A percentile compares a stretch with the other conserved stretches of the same genome.
Evolutionary conservation across 192 early-diverging fungal species (phyloP).

Genomic region (Backusella tuberculispora): DNA sequence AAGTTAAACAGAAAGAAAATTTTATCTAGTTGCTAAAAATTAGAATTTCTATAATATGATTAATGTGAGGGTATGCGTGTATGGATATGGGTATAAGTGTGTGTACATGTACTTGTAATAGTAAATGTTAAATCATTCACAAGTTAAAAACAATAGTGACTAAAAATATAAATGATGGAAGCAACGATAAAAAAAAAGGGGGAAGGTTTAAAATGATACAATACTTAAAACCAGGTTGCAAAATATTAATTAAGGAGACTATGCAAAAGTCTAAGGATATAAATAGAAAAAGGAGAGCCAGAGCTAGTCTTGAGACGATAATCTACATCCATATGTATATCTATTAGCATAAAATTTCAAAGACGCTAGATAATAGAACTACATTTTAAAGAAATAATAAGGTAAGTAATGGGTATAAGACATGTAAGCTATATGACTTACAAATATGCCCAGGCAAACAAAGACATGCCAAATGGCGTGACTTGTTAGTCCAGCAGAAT

Average conservation of each 20-base stretch:
- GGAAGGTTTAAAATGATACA: neutral
- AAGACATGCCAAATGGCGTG: conserved; percentile 68
- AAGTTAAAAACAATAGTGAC: too few species aligned
- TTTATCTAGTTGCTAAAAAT: neutral
- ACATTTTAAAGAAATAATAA: neutral
- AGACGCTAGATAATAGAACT: conserved; percentile 61
- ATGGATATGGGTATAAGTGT: neutral
- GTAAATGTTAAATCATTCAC: neutral
- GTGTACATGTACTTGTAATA: neutral
- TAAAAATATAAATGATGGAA: neutral
- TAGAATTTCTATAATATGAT: neutral
- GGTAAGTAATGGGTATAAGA: neutral
- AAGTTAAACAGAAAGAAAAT: too few species aligned
- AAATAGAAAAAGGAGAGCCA: neutral
- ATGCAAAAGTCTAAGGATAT: neutral
- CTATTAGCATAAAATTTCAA: conserved; percentile 55
- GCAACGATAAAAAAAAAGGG: neutral
- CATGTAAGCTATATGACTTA: conserved; percentile 19
- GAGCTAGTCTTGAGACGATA: neutral
- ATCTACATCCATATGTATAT: conserved; percentile 53
- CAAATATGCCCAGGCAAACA: conserved; percentile 65
- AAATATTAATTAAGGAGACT: too few species aligned
- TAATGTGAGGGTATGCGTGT: too few species aligned
- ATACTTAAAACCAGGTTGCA: too few species aligned
- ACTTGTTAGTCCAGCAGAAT: conserved; percentile 56